These are phyloP conservation scores for Phellinidium pouzarii DNA, from an alignment of 1,284 basidiomycete genomes.

Conservation along the genomic window DNA sequence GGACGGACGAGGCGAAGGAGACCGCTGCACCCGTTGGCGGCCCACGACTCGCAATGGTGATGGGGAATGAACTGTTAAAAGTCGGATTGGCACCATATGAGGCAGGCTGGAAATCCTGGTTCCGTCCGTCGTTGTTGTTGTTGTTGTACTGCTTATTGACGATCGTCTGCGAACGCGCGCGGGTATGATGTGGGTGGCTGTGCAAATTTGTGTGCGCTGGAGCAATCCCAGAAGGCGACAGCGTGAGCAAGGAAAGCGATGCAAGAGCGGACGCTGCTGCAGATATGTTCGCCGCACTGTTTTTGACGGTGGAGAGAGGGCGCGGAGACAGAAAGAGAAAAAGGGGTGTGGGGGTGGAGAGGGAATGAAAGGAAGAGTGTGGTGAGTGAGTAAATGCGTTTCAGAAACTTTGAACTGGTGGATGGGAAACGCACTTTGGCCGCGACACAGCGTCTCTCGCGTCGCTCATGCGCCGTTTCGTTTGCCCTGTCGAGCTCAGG, in stretches of 20 bases:
- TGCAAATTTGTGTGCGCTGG: slow-evolving; percentile 15
- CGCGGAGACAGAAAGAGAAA: neutral
- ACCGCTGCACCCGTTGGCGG: neutral
- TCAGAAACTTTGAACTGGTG: neutral
- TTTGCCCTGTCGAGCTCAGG: slow-evolving; percentile 59
- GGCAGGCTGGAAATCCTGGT: neutral
- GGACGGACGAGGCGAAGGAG: slow-evolving; percentile 6
- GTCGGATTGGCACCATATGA: slow-evolving; percentile 3
- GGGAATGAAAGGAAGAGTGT: neutral
- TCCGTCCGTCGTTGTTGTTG: neutral
- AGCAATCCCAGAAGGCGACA: slow-evolving; percentile 42
- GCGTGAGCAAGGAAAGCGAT: slow-evolving; percentile 37
- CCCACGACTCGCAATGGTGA: neutral
- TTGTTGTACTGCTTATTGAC: slow-evolving; percentile 12
- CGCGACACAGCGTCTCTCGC: slow-evolving; percentile 66
- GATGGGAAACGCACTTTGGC: slow-evolving; percentile 58
- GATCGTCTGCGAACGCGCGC: slow-evolving; percentile 21
- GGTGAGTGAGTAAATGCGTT: slow-evolving; percentile 18
- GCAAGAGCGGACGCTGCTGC: slow-evolving; percentile 41
- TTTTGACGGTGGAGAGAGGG: too few relatives aligned
- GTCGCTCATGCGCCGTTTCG: slow-evolving; percentile 63
- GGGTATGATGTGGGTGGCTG: slow-evolving; percentile 23
- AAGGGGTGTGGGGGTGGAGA: neutral
- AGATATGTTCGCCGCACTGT: slow-evolving; percentile 38
- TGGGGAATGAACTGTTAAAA: slow-evolving; percentile 1